Evolutionary conservation across 768 basidiomycete species (phyloP).

Genomic region (Boletus vinaceobasis): DNA sequence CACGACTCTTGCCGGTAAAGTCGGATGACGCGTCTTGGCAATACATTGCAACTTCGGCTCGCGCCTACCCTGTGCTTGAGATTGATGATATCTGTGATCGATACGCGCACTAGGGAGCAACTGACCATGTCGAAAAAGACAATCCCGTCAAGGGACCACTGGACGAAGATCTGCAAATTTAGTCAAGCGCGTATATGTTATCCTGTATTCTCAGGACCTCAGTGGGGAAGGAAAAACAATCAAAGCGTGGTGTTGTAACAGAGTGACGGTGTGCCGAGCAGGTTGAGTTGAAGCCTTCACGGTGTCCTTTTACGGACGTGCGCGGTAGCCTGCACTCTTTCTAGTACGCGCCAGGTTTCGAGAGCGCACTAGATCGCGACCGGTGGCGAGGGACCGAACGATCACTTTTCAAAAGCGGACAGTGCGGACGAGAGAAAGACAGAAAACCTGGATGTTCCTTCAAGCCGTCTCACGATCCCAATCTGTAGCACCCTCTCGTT

Average conservation of each 20-base stretch:
- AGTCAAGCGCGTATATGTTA: not conserved
- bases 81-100: not conserved
- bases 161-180: not conserved
- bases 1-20: not conserved
- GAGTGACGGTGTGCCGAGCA: not conserved
- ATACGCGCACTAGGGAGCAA: constrained; percentile 1
- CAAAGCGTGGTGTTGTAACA: not conserved
- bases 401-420: constrained; percentile 3
- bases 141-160: not conserved
- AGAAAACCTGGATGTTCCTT: constrained; percentile 9
- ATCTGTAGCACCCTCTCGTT: not conserved
- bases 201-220: not conserved
- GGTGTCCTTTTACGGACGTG: not conserved
- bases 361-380: not conserved
- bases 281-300: not conserved
- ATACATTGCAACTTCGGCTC: too few relatives aligned
- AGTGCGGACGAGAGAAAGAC: constrained; percentile 6
- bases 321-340: not conserved
- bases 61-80: not conserved
- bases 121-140: not conserved
- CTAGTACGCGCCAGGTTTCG: not conserved
- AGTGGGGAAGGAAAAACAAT: too few relatives aligned
- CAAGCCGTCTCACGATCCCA: constrained; percentile 1
- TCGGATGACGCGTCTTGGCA: not conserved
- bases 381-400: not conserved